A percentile compares a stretch with the other conserved stretches of the same genome.
These are phyloP conservation scores for Daldinia grandis DNA, from an alignment of 495 filamentous ascomycete species.

Conservation along the genomic window DNA sequence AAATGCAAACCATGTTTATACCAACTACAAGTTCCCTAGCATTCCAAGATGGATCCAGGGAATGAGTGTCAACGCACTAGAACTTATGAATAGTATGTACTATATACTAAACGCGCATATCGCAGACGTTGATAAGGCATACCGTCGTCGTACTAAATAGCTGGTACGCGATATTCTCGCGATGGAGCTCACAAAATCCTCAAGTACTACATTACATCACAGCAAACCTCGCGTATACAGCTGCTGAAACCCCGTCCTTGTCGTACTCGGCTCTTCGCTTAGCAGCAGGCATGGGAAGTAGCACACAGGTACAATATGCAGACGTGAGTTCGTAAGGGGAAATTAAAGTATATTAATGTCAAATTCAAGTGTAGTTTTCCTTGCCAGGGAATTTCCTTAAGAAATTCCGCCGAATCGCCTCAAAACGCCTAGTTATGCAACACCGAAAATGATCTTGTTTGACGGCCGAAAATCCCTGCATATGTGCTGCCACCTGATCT, in stretches of 20 bases:
- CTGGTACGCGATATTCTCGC: constrained; percentile 2
- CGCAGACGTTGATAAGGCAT: constrained; percentile 15
- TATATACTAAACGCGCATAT: constrained; percentile 31
- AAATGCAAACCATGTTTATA: neutral
- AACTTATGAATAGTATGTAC: constrained; percentile 28
- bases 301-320: neutral
- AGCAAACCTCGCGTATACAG: neutral
- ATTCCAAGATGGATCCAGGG: neutral
- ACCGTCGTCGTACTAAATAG: neutral
- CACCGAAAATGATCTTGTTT: constrained; percentile 24
- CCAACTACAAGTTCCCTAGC: neutral
- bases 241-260: neutral
- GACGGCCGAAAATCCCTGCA: constrained; percentile 29
- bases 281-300: neutral
- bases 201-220: constrained; percentile 18
- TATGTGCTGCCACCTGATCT: constrained; percentile 32
- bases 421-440: constrained; percentile 42
- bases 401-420: constrained; percentile 12
- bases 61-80: neutral
- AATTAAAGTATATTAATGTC: constrained; percentile 17
- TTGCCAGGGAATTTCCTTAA: neutral
- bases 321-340: constrained; percentile 3
- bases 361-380: constrained; percentile 10
- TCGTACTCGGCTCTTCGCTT: neutral
- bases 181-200: constrained; percentile 12